These are phyloP conservation scores for Polychaeton citri DNA, from an alignment of 2,329 filamentous ascomycete species.

Conservation along the genomic window DNA sequence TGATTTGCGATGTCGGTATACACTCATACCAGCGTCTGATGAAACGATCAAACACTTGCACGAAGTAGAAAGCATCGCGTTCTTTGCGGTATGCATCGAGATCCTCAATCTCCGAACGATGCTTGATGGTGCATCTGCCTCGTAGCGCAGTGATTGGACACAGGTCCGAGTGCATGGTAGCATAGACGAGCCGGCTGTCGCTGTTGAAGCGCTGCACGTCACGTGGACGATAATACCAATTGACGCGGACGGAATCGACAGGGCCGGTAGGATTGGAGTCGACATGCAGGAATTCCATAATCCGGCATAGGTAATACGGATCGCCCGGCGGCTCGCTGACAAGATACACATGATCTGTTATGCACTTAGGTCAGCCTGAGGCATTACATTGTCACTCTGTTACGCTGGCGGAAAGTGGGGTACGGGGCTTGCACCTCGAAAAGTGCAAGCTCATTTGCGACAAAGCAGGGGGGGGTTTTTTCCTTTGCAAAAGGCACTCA, in stretches of 20 bases:
- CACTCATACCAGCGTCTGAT: constrained; percentile 97
- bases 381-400: no score
- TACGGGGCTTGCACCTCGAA: constrained; percentile 10
- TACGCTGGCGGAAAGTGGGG: constrained; percentile 9
- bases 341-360: constrained; percentile 76
- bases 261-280: constrained; percentile 56
- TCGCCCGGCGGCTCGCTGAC: constrained; percentile 96
- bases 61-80: constrained; percentile 88
- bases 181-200: constrained; percentile 83
- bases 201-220: constrained; percentile 87
- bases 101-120: constrained; percentile 72
- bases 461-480: background rate
- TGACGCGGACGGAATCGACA: constrained; percentile 80
- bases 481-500: no score
- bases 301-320: constrained; percentile 91
- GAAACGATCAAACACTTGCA: constrained; percentile 94
- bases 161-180: constrained; percentile 96
- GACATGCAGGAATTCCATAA: constrained; percentile 92
- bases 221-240: constrained; percentile 96
- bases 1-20: constrained; percentile 79
- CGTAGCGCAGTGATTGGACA: constrained; percentile 84
- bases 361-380: constrained; percentile 23
- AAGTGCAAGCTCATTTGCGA: constrained; percentile 4
- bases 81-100: constrained; percentile 73
- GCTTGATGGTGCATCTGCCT: constrained; percentile 82